Conservation (phyloP, 2,329 filamentous ascomycete species). For the Fusarium foetens region DNA sequence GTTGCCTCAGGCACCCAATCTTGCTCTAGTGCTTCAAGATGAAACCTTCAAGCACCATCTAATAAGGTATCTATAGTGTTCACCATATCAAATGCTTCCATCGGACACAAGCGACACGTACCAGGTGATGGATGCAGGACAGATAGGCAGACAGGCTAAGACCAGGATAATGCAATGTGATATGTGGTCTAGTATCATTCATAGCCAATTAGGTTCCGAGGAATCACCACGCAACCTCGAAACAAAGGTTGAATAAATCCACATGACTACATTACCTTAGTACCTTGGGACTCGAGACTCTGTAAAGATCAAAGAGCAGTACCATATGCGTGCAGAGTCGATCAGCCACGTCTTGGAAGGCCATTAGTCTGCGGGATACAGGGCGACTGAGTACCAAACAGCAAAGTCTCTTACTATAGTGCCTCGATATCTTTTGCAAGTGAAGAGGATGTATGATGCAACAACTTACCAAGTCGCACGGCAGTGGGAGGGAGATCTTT, state of each 20-base stretch:
- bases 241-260: not conserved
- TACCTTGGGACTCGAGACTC: not conserved
- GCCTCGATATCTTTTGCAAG: not conserved
- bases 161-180: not conserved
- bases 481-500: not conserved
- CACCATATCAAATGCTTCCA: not conserved
- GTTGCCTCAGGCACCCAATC: not conserved
- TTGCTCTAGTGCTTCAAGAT: not conserved
- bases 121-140: not conserved
- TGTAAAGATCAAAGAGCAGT: not conserved
- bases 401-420: not conserved
- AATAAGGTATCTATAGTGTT: not conserved
- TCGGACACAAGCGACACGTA: not conserved
- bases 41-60: not conserved
- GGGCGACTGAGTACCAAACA: not conserved
- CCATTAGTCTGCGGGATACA: not conserved
- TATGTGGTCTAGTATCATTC: not conserved
- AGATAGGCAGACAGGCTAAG: not conserved
- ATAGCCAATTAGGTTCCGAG: constrained; percentile 5
- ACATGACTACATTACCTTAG: constrained; percentile 10
- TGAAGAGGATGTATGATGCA: not conserved
- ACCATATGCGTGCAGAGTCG: not conserved
- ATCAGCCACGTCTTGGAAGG: not conserved
- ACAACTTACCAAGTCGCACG: not conserved
- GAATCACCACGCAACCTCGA: constrained; percentile 5